Percentiles rank a stretch among this genome's conserved stretches.
Evolutionary conservation across 2,329 filamentous ascomycete species (phyloP).

Genomic region (Epichloe bromicola): DNA sequence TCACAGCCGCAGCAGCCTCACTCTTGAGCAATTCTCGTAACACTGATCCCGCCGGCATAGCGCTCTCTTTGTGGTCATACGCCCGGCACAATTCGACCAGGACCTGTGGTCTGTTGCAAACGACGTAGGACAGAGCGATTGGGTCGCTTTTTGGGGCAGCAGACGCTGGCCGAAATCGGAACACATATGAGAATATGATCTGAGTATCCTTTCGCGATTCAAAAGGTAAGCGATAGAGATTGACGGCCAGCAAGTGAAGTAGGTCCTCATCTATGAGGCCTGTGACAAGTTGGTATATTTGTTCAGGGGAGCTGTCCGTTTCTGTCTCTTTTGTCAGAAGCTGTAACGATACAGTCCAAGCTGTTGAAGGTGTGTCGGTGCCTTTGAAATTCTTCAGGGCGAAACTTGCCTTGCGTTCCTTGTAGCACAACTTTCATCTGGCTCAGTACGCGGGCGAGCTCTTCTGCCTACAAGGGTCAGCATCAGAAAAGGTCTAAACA

Average conservation of each 20-base stretch:
- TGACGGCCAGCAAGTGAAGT: slow-evolving; percentile 68
- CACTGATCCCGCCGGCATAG: slow-evolving; percentile 81
- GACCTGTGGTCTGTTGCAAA: slow-evolving; percentile 74
- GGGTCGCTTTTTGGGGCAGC: slow-evolving; percentile 59
- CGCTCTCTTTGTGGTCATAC: slow-evolving; percentile 82
- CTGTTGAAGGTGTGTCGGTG: not conserved
- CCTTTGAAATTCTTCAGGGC: not conserved
- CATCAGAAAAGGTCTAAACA: slow-evolving; percentile 4
- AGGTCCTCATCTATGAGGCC: slow-evolving; percentile 82
- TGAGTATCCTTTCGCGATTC: slow-evolving; percentile 93
- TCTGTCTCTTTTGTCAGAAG: slow-evolving; percentile 37
- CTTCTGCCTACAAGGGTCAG: slow-evolving; percentile 52
- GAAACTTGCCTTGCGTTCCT: slow-evolving; percentile 66
- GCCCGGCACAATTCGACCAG: slow-evolving; percentile 79
- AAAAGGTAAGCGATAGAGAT: slow-evolving; percentile 78
- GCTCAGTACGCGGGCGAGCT: slow-evolving; percentile 69
- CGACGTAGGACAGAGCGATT: slow-evolving; percentile 76
- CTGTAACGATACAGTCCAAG: not conserved
- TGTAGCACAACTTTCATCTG: slow-evolving; percentile 92
- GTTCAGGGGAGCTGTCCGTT: slow-evolving; percentile 76
- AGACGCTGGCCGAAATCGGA: slow-evolving; percentile 69
- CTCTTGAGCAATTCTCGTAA: slow-evolving; percentile 80
- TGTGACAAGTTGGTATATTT: slow-evolving; percentile 74
- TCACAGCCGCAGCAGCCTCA: slow-evolving; percentile 78
- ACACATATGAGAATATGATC: slow-evolving; percentile 88